phyloP scores from a whole-genome alignment of 2,329 filamentous ascomycete species.

The Penicillium polonicum region DNA sequence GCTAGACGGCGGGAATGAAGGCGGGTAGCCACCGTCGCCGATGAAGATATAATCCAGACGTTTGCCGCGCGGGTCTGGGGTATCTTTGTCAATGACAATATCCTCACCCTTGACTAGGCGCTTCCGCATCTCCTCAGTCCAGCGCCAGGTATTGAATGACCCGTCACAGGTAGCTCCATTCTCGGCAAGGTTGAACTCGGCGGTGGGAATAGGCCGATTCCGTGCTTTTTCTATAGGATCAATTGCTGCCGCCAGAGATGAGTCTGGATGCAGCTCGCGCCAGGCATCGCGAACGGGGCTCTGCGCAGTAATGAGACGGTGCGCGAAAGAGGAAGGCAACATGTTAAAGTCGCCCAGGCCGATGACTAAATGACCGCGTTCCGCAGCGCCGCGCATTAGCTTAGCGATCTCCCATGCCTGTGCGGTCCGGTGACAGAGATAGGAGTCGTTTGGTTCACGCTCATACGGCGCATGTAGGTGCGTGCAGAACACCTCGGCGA shows the following conservation, averaged over 20 bases:
- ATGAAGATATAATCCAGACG: slow-evolving; percentile 94
- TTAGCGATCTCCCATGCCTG: slow-evolving; percentile 96
- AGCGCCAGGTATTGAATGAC: slow-evolving; percentile 89
- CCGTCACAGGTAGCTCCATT: slow-evolving; percentile 89
- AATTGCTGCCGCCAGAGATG: slow-evolving; percentile 71
- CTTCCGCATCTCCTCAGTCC: slow-evolving; percentile 70
- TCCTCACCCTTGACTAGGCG: slow-evolving; percentile 64
- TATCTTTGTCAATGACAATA: slow-evolving; percentile 63
- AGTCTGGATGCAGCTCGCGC: slow-evolving; percentile 79
- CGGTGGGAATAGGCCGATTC: slow-evolving; percentile 67
- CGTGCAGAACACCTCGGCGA: slow-evolving; percentile 89
- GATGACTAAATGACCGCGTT: slow-evolving; percentile 78
- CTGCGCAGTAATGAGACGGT: slow-evolving; percentile 76
- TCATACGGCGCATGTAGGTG: slow-evolving; percentile 91
- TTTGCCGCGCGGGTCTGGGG: slow-evolving; percentile 72
- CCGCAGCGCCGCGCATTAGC: slow-evolving; percentile 75
- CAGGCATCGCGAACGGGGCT: slow-evolving; percentile 79
- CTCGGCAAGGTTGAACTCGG: slow-evolving; percentile 70
- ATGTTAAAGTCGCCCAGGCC: slow-evolving; percentile 96
- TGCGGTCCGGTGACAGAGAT: slow-evolving; percentile 83
- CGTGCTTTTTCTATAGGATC: slow-evolving; percentile 67
- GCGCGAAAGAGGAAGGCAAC: slow-evolving; percentile 80
- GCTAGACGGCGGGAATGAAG: slow-evolving; percentile 33
- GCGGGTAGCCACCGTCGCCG: slow-evolving; percentile 50
- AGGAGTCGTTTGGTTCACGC: slow-evolving; percentile 73